A percentile compares a stretch with the other conserved stretches of the same genome.
These are phyloP conservation scores for Hamamelis virginiana DNA, from an alignment of 164 flowering plant genomes.

Conservation along the genomic window DNA sequence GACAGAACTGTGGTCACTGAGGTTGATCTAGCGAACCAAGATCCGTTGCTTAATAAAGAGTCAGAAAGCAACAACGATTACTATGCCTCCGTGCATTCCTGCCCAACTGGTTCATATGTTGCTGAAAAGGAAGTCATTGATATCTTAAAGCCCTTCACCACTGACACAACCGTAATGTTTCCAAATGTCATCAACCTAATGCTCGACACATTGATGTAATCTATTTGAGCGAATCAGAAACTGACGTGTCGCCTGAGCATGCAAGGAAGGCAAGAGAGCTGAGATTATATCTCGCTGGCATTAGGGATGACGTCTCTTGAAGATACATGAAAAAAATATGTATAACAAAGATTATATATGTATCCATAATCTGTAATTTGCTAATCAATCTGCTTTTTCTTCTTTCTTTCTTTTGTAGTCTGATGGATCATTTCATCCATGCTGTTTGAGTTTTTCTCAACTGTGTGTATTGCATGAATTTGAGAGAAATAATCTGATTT, in stretches of 20 bases:
- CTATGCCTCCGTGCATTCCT: neutral
- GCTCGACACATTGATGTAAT: conserved; percentile 39
- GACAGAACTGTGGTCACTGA: neutral
- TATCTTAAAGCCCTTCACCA: conserved; percentile 75
- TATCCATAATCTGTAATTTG: neutral
- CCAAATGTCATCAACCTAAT: conserved; percentile 26
- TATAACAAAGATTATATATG: conserved; percentile 1
- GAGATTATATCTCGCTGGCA: conserved; percentile 50
- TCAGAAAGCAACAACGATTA: conserved; percentile 7
- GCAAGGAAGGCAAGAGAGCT: conserved; percentile 59
- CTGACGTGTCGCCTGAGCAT: conserved; percentile 64
- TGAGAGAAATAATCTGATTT: too few relatives aligned
- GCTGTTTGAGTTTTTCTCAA: neutral
- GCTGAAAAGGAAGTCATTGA: conserved; percentile 49
- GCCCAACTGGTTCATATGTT: neutral
- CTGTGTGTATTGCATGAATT: too few relatives aligned
- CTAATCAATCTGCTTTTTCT: neutral
- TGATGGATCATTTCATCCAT: neutral
- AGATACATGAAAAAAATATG: neutral
- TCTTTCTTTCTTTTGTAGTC: neutral
- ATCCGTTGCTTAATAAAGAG: neutral
- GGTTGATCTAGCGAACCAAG: conserved; percentile 6
- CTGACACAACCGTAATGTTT: conserved; percentile 16
- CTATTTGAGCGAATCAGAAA: conserved; percentile 68
- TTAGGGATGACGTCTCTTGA: conserved; percentile 17